These are phyloP conservation scores for Truncatella angustata DNA, from an alignment of 2,329 filamentous ascomycete genomes.

Conservation along the genomic window DNA sequence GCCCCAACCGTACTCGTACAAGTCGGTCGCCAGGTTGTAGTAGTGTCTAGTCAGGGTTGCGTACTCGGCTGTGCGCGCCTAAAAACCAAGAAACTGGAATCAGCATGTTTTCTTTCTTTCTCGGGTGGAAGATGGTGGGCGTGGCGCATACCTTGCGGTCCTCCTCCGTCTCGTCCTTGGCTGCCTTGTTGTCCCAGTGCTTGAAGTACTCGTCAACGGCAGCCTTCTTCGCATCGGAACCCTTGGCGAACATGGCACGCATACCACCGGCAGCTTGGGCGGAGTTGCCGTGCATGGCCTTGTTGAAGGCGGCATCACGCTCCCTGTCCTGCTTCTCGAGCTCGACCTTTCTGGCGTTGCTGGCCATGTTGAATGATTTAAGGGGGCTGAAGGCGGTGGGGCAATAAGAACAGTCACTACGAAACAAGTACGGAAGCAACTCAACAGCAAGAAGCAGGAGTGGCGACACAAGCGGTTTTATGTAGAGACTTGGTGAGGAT, in stretches of 20 bases:
- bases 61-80: constrained; percentile 83
- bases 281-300: constrained; percentile 76
- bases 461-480: too few relatives aligned
- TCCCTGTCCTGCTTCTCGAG: constrained; percentile 81
- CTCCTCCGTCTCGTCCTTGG: constrained; percentile 76
- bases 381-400: neutral
- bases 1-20: constrained; percentile 97
- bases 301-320: constrained; percentile 89
- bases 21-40: constrained; percentile 94
- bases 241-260: constrained; percentile 82
- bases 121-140: constrained; percentile 6
- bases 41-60: constrained; percentile 94
- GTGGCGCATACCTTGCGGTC: constrained; percentile 65
- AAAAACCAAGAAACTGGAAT: constrained; percentile 15
- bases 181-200: constrained; percentile 88
- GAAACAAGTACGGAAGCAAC: neutral
- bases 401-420: neutral
- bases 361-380: constrained; percentile 40
- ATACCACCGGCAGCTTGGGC: constrained; percentile 70
- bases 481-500: too few relatives aligned
- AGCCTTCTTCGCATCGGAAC: constrained; percentile 69
- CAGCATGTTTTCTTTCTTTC: too few relatives aligned
- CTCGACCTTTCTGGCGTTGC: constrained; percentile 31
- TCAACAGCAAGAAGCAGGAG: neutral
- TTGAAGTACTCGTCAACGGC: constrained; percentile 93